Evolutionary conservation across 2,329 filamentous ascomycete genomes (phyloP).

Genomic region (Phialophora macrospora): DNA sequence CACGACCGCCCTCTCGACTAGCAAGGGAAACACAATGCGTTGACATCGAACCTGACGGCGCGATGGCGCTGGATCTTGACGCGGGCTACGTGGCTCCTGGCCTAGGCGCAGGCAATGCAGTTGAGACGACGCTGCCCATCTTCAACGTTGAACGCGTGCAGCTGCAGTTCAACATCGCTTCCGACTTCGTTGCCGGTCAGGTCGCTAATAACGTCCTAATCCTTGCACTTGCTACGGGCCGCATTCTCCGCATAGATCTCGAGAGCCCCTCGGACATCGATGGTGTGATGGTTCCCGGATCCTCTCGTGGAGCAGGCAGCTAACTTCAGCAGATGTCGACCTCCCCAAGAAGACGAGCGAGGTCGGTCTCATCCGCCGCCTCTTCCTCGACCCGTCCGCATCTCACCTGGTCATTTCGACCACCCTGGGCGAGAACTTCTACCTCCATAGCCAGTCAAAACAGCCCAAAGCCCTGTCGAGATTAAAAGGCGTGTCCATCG

Average conservation of each 20-base stretch:
- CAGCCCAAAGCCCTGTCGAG: conserved; percentile 81
- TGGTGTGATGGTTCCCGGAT: conserved; percentile 55
- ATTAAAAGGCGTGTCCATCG: conserved; percentile 83
- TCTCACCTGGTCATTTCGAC: conserved; percentile 93
- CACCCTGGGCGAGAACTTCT: conserved; percentile 92
- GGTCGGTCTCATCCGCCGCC: conserved; percentile 86
- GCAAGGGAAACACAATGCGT: conserved; percentile 17
- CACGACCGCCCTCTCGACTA: not conserved
- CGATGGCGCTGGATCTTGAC: conserved; percentile 72
- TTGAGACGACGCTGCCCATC: conserved; percentile 74
- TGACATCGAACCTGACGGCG: conserved; percentile 38
- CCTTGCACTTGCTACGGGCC: conserved; percentile 86
- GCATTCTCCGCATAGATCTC: conserved; percentile 91
- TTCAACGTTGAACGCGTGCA: conserved; percentile 93
- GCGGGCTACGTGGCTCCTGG: conserved; percentile 74
- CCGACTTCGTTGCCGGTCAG: conserved; percentile 94
- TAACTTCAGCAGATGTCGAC: conserved; percentile 80
- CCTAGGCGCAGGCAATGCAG: conserved; percentile 61
- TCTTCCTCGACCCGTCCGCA: conserved; percentile 97
- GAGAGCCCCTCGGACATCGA: conserved; percentile 95
- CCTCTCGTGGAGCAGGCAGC: not conserved
- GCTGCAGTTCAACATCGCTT: conserved; percentile 90
- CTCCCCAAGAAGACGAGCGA: conserved; percentile 91
- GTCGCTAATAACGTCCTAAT: conserved; percentile 97
- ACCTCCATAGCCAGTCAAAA: conserved; percentile 92